phyloP scores from a whole-genome alignment of 345 rosid genomes.

The Salix udensis region DNA sequence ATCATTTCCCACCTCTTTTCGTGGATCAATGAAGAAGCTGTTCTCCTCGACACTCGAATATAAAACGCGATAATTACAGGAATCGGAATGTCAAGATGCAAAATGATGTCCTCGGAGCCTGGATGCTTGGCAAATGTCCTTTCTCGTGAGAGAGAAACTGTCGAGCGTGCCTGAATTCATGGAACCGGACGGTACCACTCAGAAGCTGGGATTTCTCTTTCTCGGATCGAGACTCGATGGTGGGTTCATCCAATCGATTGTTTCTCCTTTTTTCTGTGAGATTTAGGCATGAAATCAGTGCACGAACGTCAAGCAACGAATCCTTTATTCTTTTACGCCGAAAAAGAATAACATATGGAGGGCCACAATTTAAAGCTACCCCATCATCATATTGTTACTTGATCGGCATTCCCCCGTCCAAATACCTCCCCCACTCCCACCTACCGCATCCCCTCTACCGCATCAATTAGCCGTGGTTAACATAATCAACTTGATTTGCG shows the following conservation, averaged over 20 bases:
- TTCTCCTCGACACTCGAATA: too few relatives aligned
- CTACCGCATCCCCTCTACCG: background rate
- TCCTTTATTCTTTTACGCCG: background rate
- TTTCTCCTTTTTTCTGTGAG: background rate
- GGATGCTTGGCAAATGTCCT: too few relatives aligned
- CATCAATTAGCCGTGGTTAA: background rate
- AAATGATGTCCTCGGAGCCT: too few relatives aligned
- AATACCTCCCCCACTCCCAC: background rate
- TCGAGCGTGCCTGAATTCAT: too few relatives aligned
- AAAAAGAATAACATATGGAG: background rate
- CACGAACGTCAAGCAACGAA: background rate
- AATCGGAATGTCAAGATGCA: too few relatives aligned
- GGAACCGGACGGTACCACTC: background rate
- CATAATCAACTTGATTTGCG: too few relatives aligned
- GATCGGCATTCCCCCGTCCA: background rate
- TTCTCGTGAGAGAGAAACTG: too few relatives aligned
- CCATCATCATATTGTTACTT: background rate
- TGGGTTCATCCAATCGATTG: background rate
- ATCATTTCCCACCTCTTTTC: too few relatives aligned
- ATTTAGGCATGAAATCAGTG: background rate
- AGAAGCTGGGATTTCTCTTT: background rate
- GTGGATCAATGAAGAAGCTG: too few relatives aligned
- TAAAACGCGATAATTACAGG: too few relatives aligned
- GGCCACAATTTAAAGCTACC: background rate
- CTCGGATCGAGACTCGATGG: background rate